A percentile compares a stretch with the other conserved stretches of the same genome.
These are phyloP conservation scores for Metarhizium sp. DNA, from an alignment of 2,329 filamentous ascomycete species.

Conservation along the genomic window DNA sequence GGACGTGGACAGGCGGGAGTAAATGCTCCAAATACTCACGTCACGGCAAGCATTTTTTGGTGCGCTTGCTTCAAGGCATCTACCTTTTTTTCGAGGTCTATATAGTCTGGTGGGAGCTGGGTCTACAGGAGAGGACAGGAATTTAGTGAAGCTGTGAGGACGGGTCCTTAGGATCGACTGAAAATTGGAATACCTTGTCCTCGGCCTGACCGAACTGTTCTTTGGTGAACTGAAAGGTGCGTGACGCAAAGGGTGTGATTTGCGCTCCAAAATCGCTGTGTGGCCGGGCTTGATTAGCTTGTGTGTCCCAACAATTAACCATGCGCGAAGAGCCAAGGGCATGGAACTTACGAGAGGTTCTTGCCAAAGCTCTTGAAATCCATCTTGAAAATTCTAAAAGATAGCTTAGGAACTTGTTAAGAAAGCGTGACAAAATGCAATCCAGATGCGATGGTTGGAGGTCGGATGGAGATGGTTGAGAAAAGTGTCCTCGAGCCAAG, in stretches of 20 bases:
- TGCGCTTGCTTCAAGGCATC: slow-evolving; percentile 96
- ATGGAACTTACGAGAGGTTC: slow-evolving; percentile 39
- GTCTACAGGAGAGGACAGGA: slow-evolving; percentile 46
- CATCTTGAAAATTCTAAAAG: slow-evolving; percentile 28
- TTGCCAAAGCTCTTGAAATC: slow-evolving; percentile 52
- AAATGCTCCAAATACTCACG: slow-evolving; percentile 48
- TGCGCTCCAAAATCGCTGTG: slow-evolving; percentile 58
- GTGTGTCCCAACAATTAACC: slow-evolving; percentile 2
- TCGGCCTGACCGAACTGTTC: slow-evolving; percentile 93
- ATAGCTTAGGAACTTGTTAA: background rate
- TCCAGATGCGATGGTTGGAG: background rate
- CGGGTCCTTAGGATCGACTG: background rate
- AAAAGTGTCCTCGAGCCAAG: background rate
- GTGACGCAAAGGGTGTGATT: slow-evolving; percentile 85
- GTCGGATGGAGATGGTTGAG: background rate
- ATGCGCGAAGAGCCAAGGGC: background rate
- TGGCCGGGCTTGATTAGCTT: slow-evolving; percentile 12
- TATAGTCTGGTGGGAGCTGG: slow-evolving; percentile 92
- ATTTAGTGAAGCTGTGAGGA: background rate
- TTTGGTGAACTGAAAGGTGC: slow-evolving; percentile 95
- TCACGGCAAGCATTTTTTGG: slow-evolving; percentile 93
- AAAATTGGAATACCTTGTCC: slow-evolving; percentile 58
- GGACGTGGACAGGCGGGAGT: slow-evolving; percentile 14
- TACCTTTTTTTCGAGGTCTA: slow-evolving; percentile 96
- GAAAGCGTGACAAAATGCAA: background rate